A percentile compares a stretch with the other conserved stretches of the same genome.
These are phyloP conservation scores for Penicillium sp. DNA, from an alignment of 2,329 filamentous ascomycete genomes.

Conservation along the genomic window DNA sequence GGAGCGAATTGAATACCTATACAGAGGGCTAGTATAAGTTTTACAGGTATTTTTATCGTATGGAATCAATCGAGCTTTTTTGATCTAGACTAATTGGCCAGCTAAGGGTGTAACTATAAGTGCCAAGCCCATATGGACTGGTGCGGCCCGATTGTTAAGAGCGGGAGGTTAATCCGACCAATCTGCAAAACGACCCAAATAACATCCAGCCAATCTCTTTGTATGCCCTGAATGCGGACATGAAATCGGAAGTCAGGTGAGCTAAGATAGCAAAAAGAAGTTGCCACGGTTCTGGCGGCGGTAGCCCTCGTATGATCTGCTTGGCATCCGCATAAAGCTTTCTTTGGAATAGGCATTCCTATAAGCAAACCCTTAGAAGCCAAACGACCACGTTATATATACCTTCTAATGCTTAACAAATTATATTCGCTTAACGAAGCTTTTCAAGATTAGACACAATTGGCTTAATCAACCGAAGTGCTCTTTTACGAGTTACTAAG, in stretches of 20 bases:
- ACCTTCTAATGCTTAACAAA: neutral
- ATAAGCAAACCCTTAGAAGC: too few species aligned
- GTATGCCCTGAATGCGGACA: neutral
- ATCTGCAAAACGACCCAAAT: neutral
- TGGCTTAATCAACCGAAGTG: neutral
- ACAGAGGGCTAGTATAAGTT: too few species aligned
- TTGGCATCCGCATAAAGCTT: neutral
- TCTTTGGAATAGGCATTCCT: too few species aligned
- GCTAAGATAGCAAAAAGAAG: neutral
- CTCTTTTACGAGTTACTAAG: neutral
- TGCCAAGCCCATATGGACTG: neutral
- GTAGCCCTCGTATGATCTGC: neutral
- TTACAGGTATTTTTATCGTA: too few species aligned
- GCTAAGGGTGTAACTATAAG: too few species aligned
- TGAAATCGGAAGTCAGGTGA: neutral
- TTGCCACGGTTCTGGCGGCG: neutral
- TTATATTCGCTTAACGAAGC: neutral
- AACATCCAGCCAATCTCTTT: neutral
- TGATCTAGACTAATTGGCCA: too few species aligned
- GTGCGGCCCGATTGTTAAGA: neutral
- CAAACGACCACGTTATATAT: too few species aligned
- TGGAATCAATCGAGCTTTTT: too few species aligned
- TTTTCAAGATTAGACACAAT: neutral
- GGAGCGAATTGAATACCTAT: too few species aligned
- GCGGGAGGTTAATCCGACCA: neutral